phyloP scores from a whole-genome alignment of 2,329 filamentous ascomycete species.

The Verticillium isaacii region DNA sequence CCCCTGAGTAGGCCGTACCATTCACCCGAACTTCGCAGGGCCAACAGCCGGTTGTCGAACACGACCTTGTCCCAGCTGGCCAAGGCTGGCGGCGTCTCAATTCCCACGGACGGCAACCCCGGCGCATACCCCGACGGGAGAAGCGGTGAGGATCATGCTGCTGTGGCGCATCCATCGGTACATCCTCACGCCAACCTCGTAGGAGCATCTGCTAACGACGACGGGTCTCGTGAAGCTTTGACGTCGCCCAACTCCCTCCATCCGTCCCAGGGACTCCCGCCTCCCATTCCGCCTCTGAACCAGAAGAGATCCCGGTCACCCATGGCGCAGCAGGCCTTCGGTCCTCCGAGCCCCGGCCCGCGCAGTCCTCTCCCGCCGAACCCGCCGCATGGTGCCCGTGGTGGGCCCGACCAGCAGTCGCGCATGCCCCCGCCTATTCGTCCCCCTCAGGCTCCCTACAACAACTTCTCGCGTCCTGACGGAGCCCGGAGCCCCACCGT shows the following conservation, averaged over 20 bases:
- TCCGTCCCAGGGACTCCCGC: constrained; percentile 31
- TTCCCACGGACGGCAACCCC: constrained; percentile 29
- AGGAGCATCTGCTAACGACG: constrained; percentile 50
- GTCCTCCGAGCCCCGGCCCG: constrained; percentile 23
- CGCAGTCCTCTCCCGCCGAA: constrained; percentile 23
- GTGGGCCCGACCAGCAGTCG: background rate
- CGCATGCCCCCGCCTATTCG: constrained; percentile 1
- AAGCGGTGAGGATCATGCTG: constrained; percentile 24
- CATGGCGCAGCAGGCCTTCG: constrained; percentile 28
- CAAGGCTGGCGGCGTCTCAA: constrained; percentile 55
- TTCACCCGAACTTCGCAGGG: constrained; percentile 71
- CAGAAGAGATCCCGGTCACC: constrained; percentile 41
- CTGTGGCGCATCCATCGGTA: constrained; percentile 31
- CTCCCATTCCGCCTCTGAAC: constrained; percentile 33
- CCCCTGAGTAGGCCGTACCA: constrained; percentile 68
- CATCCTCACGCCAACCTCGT: constrained; percentile 44
- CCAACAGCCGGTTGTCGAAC: constrained; percentile 78
- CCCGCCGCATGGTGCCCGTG: constrained; percentile 12
- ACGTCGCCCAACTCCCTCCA: constrained; percentile 28
- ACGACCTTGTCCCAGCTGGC: constrained; percentile 77
- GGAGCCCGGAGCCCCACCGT: constrained; percentile 11
- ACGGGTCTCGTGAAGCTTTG: constrained; percentile 49
- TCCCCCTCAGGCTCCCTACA: constrained; percentile 14
- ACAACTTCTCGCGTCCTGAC: constrained; percentile 13
- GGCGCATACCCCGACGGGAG: constrained; percentile 22